A percentile compares a stretch with the other conserved stretches of the same genome.
These are phyloP conservation scores for Puccinellia tenuiflora DNA, from an alignment of 176 grass and related monocot species.

Conservation along the genomic window DNA sequence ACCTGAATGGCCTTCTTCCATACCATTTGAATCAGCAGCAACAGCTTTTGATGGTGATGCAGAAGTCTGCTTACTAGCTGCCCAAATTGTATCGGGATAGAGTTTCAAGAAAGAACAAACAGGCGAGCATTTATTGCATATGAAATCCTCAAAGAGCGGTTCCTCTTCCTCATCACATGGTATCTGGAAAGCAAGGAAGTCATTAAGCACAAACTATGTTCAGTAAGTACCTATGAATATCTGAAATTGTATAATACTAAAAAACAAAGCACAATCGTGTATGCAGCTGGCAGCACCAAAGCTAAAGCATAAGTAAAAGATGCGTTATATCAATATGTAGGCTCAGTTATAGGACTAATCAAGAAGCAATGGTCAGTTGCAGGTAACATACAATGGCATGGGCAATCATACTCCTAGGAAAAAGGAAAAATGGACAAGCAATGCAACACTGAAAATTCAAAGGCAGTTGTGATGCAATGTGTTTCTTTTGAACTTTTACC, in stretches of 20 bases:
- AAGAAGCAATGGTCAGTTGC: not conserved
- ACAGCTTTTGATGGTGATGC: conserved; percentile 19
- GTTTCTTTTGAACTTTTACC: conserved; percentile 2
- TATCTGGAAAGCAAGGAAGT: conserved; percentile 43
- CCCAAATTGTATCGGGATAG: conserved; percentile 59
- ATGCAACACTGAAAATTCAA: not conserved
- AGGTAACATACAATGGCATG: not conserved
- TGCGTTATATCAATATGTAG: conserved; percentile 5
- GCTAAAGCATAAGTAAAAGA: not conserved
- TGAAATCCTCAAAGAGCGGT: conserved; percentile 79
- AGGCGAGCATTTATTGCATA: conserved; percentile 79
- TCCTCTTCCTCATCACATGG: conserved; percentile 91
- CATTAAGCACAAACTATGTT: not conserved
- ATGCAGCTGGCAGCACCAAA: not conserved
- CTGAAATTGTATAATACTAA: not conserved
- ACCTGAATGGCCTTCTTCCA: conserved; percentile 30
- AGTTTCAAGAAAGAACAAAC: conserved; percentile 79
- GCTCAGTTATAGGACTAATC: not conserved
- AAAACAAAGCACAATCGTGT: not conserved
- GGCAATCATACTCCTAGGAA: not conserved
- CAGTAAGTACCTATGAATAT: not conserved
- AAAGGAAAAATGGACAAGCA: not conserved
- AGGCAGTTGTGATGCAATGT: not conserved
- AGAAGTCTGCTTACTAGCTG: conserved; percentile 40
- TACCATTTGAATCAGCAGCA: conserved; percentile 28